Evolutionary conservation across 495 filamentous ascomycete genomes (phyloP).

Genomic region (Neurospora cerealis): DNA sequence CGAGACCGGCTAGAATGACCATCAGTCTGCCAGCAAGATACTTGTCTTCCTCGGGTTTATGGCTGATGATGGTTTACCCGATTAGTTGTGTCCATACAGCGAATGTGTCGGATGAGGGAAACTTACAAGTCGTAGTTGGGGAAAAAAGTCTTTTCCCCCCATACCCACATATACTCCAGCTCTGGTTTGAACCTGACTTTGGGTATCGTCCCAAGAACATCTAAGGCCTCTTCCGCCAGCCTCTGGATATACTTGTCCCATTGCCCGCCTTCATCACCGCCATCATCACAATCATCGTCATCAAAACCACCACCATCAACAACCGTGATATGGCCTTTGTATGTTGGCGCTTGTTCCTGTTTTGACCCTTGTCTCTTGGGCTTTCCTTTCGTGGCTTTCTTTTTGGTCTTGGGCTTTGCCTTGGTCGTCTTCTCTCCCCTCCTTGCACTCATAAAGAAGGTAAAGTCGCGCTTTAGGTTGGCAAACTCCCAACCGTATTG

Average conservation of each 20-base stretch:
- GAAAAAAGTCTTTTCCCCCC: not conserved
- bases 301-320: not conserved
- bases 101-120: not conserved
- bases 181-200: not conserved
- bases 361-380: not conserved
- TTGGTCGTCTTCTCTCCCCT: not conserved
- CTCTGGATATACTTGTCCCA: not conserved
- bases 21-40: not conserved
- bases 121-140: not conserved
- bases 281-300: not conserved
- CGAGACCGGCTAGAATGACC: not conserved
- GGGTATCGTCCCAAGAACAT: not conserved
- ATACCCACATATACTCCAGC: not conserved
- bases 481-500: not conserved
- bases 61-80: not conserved
- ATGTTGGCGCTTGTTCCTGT: not conserved
- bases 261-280: not conserved
- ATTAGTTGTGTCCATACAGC: not conserved
- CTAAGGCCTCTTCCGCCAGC: not conserved
- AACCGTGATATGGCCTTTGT: not conserved
- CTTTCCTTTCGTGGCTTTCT: not conserved
- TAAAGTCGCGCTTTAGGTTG: not conserved
- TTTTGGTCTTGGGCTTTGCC: not conserved
- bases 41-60: not conserved
- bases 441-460: not conserved